A percentile compares a stretch with the other conserved stretches of the same genome.
These are phyloP conservation scores for Aeschynomene evenia DNA, from an alignment of 306 rosid species.

Conservation along the genomic window DNA sequence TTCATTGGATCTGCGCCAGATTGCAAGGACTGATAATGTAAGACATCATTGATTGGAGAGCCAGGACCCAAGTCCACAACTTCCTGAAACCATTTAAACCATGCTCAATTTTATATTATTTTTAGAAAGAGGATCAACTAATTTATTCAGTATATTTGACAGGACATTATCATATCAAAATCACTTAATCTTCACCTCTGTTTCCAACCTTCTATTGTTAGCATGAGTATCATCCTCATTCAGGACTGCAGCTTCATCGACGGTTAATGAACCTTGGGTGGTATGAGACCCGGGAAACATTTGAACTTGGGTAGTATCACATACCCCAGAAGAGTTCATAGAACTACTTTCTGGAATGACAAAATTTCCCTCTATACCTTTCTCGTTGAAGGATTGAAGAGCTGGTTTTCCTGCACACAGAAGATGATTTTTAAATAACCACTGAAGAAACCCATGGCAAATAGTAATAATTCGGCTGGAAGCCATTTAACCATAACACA, in stretches of 20 bases:
- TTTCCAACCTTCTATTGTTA: slow-evolving; percentile 16
- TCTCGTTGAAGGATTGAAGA: slow-evolving; percentile 29
- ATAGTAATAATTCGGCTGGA: slow-evolving; percentile 6
- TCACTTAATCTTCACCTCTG: slow-evolving; percentile 39
- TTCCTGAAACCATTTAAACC: slow-evolving; percentile 48
- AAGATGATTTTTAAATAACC: slow-evolving; percentile 23
- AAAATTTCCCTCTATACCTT: slow-evolving; percentile 33
- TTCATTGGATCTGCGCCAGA: slow-evolving; percentile 36
- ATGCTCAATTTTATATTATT: slow-evolving; percentile 6
- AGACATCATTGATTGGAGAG: slow-evolving; percentile 23
- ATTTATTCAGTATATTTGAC: slow-evolving; percentile 13
- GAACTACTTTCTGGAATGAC: slow-evolving; percentile 16
- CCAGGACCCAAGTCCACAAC: slow-evolving; percentile 39
- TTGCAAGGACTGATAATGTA: slow-evolving; percentile 43
- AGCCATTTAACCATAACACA: slow-evolving; percentile 16
- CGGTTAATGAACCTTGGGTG: slow-evolving; percentile 28
- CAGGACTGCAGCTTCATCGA: slow-evolving; percentile 9
- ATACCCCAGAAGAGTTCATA: slow-evolving; percentile 24
- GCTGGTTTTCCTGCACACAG: slow-evolving; percentile 34
- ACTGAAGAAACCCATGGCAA: slow-evolving; percentile 17
- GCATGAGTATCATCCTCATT: slow-evolving; percentile 12
- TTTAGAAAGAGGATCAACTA: neutral
- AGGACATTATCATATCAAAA: slow-evolving; percentile 27
- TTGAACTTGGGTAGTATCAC: slow-evolving; percentile 43
- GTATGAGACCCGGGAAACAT: slow-evolving; percentile 25